phyloP scores from a whole-genome alignment of 2,329 filamentous ascomycete genomes.

The Chaetomiaceae sp. region DNA sequence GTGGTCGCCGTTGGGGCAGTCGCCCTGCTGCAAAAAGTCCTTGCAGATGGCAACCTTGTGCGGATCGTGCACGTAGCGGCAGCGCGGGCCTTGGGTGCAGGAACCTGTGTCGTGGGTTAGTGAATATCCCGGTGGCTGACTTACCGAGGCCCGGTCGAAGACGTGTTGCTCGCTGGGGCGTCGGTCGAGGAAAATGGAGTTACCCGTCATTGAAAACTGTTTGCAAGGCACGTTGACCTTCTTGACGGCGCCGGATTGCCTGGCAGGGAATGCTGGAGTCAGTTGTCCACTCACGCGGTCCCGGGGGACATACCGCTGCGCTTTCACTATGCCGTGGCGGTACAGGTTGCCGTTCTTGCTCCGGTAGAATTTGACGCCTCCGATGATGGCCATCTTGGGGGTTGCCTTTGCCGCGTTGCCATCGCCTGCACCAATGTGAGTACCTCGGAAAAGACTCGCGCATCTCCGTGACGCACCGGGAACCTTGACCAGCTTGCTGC shows the following conservation, averaged over 20 bases:
- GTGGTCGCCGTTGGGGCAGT: conserved; percentile 69
- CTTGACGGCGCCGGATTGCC: conserved; percentile 51
- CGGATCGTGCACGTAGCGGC: conserved; percentile 78
- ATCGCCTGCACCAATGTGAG: conserved; percentile 44
- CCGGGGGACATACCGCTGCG: conserved; percentile 62
- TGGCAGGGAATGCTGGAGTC: conserved; percentile 34
- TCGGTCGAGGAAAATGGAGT: conserved; percentile 41
- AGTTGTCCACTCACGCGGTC: conserved; percentile 33
- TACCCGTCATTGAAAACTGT: conserved; percentile 66
- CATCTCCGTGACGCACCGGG: conserved; percentile 53
- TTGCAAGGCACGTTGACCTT: conserved; percentile 73
- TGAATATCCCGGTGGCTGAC: conserved; percentile 29
- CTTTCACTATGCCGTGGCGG: conserved; percentile 68
- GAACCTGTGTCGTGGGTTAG: conserved; percentile 58
- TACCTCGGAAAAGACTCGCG: conserved; percentile 30
- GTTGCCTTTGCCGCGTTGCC: conserved; percentile 60
- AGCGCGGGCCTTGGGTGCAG: conserved; percentile 75
- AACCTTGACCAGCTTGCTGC: conserved; percentile 75
- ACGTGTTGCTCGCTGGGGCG: conserved; percentile 24
- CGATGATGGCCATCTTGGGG: conserved; percentile 67
- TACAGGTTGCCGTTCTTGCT: conserved; percentile 87
- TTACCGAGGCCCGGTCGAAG: conserved; percentile 34
- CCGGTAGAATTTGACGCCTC: conserved; percentile 76
- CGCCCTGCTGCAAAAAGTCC: conserved; percentile 73
- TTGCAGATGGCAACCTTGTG: conserved; percentile 88